These are phyloP conservation scores for Didymella pinodella DNA, from an alignment of 2,329 filamentous ascomycete genomes.

Conservation along the genomic window DNA sequence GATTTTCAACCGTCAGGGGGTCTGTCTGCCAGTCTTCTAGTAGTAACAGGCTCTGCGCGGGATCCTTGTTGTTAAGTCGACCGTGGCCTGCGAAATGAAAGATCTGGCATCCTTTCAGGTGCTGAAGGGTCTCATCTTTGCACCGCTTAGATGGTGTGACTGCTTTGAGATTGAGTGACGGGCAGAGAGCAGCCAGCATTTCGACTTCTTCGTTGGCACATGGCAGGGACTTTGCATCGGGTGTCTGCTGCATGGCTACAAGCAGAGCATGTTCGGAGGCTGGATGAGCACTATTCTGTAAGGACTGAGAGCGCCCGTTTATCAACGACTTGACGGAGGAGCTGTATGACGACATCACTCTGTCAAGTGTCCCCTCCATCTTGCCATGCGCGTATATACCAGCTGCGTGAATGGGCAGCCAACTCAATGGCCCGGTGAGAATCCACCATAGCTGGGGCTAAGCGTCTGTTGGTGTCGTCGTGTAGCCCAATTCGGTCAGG, in stretches of 20 bases:
- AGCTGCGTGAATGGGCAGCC: not conserved
- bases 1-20: not conserved
- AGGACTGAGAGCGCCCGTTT: not conserved
- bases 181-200: not conserved
- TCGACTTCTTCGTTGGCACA: not conserved
- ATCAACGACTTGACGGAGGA: not conserved
- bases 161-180: not conserved
- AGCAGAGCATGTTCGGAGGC: not conserved
- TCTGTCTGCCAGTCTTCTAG: constrained; percentile 18
- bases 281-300: not conserved
- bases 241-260: not conserved
- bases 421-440: not conserved
- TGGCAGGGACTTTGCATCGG: not conserved
- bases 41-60: constrained; percentile 44
- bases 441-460: not conserved
- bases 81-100: constrained; percentile 58
- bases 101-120: constrained; percentile 41
- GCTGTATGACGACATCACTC: not conserved
- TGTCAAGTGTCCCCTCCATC: not conserved
- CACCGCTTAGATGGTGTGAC: not conserved
- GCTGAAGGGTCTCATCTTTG: not conserved
- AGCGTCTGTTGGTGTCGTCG: not conserved
- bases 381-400: not conserved
- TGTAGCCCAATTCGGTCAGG: not conserved
- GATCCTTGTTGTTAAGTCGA: constrained; percentile 33